phyloP scores from a whole-genome alignment of 164 flowering plant genomes.

The Vitis vinifera region ASM3070453v1 NC_081822.1:10120001-10120500 shows the following conservation, averaged over 20 bases:
- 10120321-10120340: slow-evolving; percentile 81
- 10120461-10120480: no score
- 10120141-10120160: slow-evolving; percentile 84
- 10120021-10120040: slow-evolving; percentile 65
- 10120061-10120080: slow-evolving; percentile 94
- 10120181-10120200: slow-evolving; percentile 99
- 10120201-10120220: slow-evolving; percentile 80
- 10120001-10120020: slow-evolving; percentile 64
- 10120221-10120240: slow-evolving; percentile 73
- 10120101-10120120: slow-evolving; percentile 79
- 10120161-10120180: slow-evolving; percentile 97
- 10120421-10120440: slow-evolving; percentile 47
- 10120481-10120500: no score
- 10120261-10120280: slow-evolving; percentile 87
- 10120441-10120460: not conserved
- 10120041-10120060: slow-evolving; percentile 66
- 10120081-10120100: slow-evolving; percentile 89
- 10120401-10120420: slow-evolving; percentile 98
- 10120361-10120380: slow-evolving; percentile 58
- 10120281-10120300: slow-evolving; percentile 86
- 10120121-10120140: slow-evolving; percentile 61
- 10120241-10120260: slow-evolving; percentile 95
- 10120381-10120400: slow-evolving; percentile 92
- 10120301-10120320: slow-evolving; percentile 82
- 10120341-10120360: slow-evolving; percentile 69